Percentiles rank a stretch among this genome's conserved stretches.
These are phyloP conservation scores for Populus simonii DNA, from an alignment of 345 rosid species.

Conservation along the genomic window DNA sequence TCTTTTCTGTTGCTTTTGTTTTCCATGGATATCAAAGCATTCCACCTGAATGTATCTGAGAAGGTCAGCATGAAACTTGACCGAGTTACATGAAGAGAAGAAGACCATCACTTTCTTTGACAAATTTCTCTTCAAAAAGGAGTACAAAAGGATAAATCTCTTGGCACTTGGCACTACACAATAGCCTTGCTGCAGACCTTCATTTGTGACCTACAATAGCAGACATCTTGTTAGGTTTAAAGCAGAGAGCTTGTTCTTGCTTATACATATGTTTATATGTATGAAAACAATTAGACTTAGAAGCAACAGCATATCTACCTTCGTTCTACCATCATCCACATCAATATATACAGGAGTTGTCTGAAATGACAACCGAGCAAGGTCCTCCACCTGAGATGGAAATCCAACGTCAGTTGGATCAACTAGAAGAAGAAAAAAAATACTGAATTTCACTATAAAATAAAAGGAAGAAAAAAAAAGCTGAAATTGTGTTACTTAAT, in stretches of 20 bases:
- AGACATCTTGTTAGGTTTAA: constrained; percentile 12
- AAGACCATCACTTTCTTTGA: constrained; percentile 97
- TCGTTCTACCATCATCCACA: constrained; percentile 89
- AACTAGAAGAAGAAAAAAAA: background rate
- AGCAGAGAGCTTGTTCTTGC: background rate
- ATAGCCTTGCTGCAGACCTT: constrained; percentile 93
- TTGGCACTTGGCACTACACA: constrained; percentile 81
- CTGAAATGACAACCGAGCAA: constrained; percentile 86
- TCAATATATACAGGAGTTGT: constrained; percentile 80
- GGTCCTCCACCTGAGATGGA: constrained; percentile 78
- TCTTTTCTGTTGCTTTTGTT: constrained; percentile 86
- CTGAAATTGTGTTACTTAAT: background rate
- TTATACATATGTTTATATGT: background rate
- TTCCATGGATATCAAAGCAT: constrained; percentile 85
- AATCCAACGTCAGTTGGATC: background rate
- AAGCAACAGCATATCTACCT: constrained; percentile 42
- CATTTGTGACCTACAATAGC: constrained; percentile 78
- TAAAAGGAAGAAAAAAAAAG: background rate
- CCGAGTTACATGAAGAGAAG: constrained; percentile 98
- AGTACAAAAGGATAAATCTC: constrained; percentile 79
- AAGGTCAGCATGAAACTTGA: constrained; percentile 82
- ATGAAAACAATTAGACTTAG: background rate
- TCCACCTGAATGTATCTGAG: constrained; percentile 74
- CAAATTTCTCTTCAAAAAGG: constrained; percentile 83
- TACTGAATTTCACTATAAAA: background rate